Base-by-base conservation (phyloP, 169 alveolate genomes). In the Babesia bigemina region DNA sequence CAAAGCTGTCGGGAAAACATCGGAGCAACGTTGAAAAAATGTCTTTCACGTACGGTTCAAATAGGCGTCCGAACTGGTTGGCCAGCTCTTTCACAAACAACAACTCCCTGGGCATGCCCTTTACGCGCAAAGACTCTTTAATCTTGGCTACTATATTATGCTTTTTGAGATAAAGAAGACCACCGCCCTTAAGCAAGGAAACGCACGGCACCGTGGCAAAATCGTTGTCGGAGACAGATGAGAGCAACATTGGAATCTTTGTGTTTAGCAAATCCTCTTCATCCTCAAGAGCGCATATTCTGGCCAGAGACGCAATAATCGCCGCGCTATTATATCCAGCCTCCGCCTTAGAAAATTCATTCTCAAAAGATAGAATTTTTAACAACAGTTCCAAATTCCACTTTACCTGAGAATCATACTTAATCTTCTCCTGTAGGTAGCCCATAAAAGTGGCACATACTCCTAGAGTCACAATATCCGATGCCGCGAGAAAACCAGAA, bases 181-280 rank as follows among this genome's bases (percentile, higher is more conserved):
- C 84, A 10, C 73, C 59, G 12, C 84, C 84, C 75, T 45, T 62
- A 19, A 75, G 60, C 39, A 75, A 58, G 7, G 84, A 61, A 19
- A 60, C 57, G 49, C 66, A 75, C 8, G 84, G 84, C 17, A 75
- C 48, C 45, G 65, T 75, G 2, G 84, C 76, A 50, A 7, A 49
- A 10, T 42, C 58, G 22, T n/a, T 63, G 11, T 10, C 13, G 57
- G 28, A 61, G 10, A 49, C 50, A 11, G n/a, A n/a, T 9, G 66
- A 6, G 26, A 75, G 7, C 13, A 22, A 70, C 29, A 45, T 63
- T 10, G 75, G 2, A 10, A 75, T 75, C n/a, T n/a, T 50, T 21
- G 21, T 44, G 45, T 67, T 67, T 0, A 67, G 17, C 42, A 67
- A 22, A 10, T 67, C 66, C 22, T 67, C 76, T 26, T 67, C 76